Conservation (phyloP, 1,139 yeast species). For the Geotrichum carabidarum region DNA sequence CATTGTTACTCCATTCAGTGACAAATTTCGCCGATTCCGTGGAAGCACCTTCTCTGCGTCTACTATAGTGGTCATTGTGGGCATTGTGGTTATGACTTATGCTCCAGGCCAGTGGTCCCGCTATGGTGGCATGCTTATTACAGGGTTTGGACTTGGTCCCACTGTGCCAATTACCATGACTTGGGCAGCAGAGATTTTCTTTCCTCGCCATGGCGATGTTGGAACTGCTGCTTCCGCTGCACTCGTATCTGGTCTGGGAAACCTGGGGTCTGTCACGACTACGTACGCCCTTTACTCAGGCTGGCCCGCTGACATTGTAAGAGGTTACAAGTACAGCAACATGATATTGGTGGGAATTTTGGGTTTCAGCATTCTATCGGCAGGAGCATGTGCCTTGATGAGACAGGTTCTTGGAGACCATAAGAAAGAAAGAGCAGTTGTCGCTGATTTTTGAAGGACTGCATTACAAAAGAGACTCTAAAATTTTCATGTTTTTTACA, state of each 20-base stretch:
- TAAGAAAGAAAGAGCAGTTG: constrained; percentile 15
- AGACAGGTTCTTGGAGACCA: constrained; percentile 31
- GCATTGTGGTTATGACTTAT: constrained; percentile 70
- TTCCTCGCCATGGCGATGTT: constrained; percentile 68
- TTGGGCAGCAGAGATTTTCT: constrained; percentile 75
- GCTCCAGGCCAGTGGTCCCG: constrained; percentile 70
- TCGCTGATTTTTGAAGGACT: constrained; percentile 2
- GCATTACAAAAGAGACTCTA: too few relatives aligned
- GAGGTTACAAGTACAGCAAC: constrained; percentile 64
- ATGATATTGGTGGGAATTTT: constrained; percentile 79
- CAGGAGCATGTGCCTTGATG: constrained; percentile 34
- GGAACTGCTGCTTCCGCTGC: constrained; percentile 84
- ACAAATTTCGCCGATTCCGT: constrained; percentile 54
- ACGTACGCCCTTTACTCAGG: constrained; percentile 82
- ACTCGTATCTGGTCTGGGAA: constrained; percentile 77
- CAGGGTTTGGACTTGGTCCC: constrained; percentile 85
- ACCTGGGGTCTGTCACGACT: constrained; percentile 77
- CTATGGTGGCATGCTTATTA: constrained; percentile 73
- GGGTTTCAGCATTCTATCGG: constrained; percentile 60
- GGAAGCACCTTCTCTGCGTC: constrained; percentile 59
- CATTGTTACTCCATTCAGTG: constrained; percentile 73
- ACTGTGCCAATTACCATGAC: constrained; percentile 89
- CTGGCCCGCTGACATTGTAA: constrained; percentile 70
- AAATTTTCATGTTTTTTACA: too few relatives aligned
- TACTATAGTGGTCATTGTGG: constrained; percentile 62